Evolutionary conservation across 1,284 basidiomycete genomes (phyloP), one percentile per base, ranked within the genome.

Genomic region (Xerocomus minutiporus): DNA sequence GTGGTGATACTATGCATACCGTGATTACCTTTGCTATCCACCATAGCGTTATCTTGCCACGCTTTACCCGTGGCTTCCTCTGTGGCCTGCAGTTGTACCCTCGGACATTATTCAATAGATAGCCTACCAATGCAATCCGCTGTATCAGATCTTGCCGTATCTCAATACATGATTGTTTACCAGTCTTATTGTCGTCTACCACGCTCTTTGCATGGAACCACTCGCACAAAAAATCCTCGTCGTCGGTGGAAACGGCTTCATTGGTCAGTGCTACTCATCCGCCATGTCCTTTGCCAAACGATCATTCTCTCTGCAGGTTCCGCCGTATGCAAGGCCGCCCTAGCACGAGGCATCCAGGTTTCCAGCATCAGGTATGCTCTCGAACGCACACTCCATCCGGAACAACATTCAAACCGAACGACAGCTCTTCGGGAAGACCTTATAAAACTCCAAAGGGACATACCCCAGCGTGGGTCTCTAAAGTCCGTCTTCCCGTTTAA

Each of bases 231-330:
- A 78, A 65, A 79, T 97, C 54, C 81, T 95, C 8, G 93, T 97
- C 31, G 83, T 97, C 1, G 95, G 95, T 17, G 94, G 94, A 31
- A 97, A 97, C 70, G 94, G 95, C 12, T 97, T 96, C 74, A 83
- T 97, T 59, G 94, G 93, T 90, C 60, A 56, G 52, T 38, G 17
- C 9, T 17, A 51, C 46, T 1, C 11, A 1, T 3, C 52, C 28
- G 9, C 47, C 52, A 25, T n/a, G 43, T 47, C 29, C 31, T 29
- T 9, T 31, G 51, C 26, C 29, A 32, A 28, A n/a, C 54, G 48
- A n/a, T 15, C 51, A 52, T 20, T 15, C 60, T 41, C 54, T 56
- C 50, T 53, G 9, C 63, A 96, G 95, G 96, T 52, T 97, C 95
- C 25, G 88, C 94, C 6, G 83, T 98, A 36, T 97, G 93, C 74